Evolutionary conservation across 495 filamentous ascomycete genomes (phyloP).

Genomic region (Daldinia vernicosa): DNA sequence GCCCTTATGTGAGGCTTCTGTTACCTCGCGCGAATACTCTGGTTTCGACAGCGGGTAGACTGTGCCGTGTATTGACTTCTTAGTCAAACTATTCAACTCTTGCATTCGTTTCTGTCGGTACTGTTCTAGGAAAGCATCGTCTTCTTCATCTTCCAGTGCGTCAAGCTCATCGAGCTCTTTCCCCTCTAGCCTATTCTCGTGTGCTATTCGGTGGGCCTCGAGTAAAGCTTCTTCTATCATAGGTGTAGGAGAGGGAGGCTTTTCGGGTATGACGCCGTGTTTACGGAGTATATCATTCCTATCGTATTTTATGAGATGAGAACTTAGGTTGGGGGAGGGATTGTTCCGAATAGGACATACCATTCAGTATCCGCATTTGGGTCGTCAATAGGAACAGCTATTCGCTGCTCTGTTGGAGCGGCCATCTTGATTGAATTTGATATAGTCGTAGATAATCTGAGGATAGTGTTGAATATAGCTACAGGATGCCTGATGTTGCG

Average conservation of each 20-base stretch:
- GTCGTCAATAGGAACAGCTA: constrained; percentile 86
- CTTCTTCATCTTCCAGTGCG: constrained; percentile 90
- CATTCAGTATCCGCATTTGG: constrained; percentile 99
- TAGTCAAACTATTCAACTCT: constrained; percentile 77
- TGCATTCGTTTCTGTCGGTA: constrained; percentile 85
- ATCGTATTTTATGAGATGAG: constrained; percentile 26
- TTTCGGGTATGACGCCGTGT: constrained; percentile 94
- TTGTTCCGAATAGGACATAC: constrained; percentile 55
- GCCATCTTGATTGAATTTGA: constrained; percentile 66
- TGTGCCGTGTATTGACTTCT: constrained; percentile 80
- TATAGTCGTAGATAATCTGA: background rate
- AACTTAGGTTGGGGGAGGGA: background rate
- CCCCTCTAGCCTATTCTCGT: constrained; percentile 91
- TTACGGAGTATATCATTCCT: constrained; percentile 99
- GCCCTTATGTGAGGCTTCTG: constrained; percentile 78
- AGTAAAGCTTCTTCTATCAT: constrained; percentile 94
- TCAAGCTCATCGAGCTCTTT: constrained; percentile 94
- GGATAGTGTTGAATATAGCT: background rate
- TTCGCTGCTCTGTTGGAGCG: constrained; percentile 70
- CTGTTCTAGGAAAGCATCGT: constrained; percentile 87
- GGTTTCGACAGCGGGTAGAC: constrained; percentile 95
- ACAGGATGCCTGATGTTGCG: constrained; percentile 15
- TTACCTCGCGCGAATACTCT: constrained; percentile 92
- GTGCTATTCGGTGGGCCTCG: constrained; percentile 78
- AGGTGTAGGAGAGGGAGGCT: constrained; percentile 91